A percentile compares a stretch with the other conserved stretches of the same genome.
phyloP scores from a whole-genome alignment of 1,284 basidiomycete genomes.

The Puccinia novopanici region DNA sequence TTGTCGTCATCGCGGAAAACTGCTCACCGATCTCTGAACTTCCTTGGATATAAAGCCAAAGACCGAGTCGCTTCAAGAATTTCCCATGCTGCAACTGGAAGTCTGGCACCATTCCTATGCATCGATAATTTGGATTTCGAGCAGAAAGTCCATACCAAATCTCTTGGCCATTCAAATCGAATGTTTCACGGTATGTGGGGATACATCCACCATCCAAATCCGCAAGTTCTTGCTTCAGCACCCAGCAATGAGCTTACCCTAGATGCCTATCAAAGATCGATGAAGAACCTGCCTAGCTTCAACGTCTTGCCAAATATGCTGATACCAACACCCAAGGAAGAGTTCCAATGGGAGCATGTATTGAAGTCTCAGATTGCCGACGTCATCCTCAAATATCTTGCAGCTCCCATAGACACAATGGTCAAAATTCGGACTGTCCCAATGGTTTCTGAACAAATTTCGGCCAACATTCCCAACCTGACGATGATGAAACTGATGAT shows the following conservation, averaged over 20 bases:
- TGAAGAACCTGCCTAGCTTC: not conserved
- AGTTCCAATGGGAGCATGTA: not conserved
- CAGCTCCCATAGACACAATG: not conserved
- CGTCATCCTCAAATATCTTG: not conserved
- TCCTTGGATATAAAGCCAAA: not conserved
- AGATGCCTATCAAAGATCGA: not conserved
- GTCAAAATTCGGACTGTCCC: not conserved
- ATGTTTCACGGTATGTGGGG: conserved; percentile 9
- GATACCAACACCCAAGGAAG: not conserved
- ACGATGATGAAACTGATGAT: conserved; percentile 10
- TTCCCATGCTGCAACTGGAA: not conserved
- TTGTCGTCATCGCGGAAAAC: not conserved
- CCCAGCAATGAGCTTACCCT: not conserved
- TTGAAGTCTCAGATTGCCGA: not conserved
- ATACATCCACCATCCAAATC: not conserved
- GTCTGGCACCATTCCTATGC: not conserved
- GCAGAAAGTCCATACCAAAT: not conserved
- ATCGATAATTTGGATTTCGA: not conserved
- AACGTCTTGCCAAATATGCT: not conserved
- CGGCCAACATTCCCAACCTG: not conserved
- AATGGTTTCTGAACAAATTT: not conserved
- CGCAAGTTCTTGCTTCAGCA: not conserved
- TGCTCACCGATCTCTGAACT: not conserved
- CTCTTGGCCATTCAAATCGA: not conserved
- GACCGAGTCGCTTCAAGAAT: not conserved